phyloP scores from a whole-genome alignment of 164 flowering plant species.

The Berberis vulgaris region DNA sequence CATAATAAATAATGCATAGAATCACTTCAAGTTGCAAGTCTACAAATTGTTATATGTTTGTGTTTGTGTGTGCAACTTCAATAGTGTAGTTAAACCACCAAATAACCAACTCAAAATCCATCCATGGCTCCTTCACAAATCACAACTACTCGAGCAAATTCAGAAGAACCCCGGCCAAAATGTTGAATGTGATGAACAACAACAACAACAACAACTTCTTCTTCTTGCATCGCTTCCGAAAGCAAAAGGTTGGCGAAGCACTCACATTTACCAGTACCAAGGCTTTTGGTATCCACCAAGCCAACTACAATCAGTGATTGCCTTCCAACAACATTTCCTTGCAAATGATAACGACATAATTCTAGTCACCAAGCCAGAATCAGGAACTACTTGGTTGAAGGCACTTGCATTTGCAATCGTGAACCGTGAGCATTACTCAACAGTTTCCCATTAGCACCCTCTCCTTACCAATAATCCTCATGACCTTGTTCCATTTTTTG shows the following conservation, averaged over 20 bases:
- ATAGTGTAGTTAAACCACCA: too few relatives aligned
- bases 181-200: too few relatives aligned
- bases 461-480: background rate
- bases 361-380: conserved; percentile 10
- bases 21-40: too few relatives aligned
- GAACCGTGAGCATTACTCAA: conserved; percentile 1
- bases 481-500: conserved; percentile 1
- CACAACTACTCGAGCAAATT: too few relatives aligned
- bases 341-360: conserved; percentile 10
- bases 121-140: too few relatives aligned
- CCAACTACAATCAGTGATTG: background rate
- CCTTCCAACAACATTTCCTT: conserved; percentile 6
- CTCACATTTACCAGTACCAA: conserved; percentile 7
- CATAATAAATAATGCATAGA: too few relatives aligned
- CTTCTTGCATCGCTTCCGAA: conserved; percentile 3
- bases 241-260: background rate
- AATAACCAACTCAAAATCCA: too few relatives aligned
- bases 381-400: conserved; percentile 21
- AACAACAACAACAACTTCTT: background rate
- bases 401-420: conserved; percentile 9
- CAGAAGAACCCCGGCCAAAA: too few relatives aligned
- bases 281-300: conserved; percentile 7
- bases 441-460: background rate
- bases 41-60: too few relatives aligned
- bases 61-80: too few relatives aligned